Evolutionary conservation across 306 rosid species (phyloP).

Genomic region (Cicer chorassanicum): DNA sequence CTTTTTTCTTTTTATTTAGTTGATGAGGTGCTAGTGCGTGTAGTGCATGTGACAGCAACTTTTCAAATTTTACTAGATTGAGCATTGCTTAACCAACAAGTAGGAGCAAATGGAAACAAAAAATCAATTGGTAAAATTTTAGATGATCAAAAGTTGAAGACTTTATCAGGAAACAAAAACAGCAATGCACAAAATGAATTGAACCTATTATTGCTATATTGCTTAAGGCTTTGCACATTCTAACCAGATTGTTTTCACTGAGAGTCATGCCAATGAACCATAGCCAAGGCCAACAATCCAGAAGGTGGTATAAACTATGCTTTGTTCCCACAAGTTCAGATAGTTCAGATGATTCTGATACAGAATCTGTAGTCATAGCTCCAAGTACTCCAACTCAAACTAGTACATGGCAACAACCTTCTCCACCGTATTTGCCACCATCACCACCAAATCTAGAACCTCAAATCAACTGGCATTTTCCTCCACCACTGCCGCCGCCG

Average conservation of each 20-base stretch:
- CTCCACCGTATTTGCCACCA: background rate
- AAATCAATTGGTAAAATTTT: background rate
- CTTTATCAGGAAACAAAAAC: slow-evolving; percentile 8
- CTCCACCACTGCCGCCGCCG: background rate
- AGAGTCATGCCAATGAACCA: slow-evolving; percentile 34
- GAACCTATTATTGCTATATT: background rate
- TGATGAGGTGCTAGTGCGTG: slow-evolving; percentile 28
- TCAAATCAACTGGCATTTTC: background rate
- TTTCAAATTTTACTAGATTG: slow-evolving; percentile 1
- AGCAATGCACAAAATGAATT: slow-evolving; percentile 21
- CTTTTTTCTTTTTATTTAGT: slow-evolving; percentile 37
- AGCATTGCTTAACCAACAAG: slow-evolving; percentile 40
- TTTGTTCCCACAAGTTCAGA: slow-evolving; percentile 21
- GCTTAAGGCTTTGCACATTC: background rate
- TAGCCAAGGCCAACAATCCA: slow-evolving; percentile 31
- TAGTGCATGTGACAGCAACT: slow-evolving; percentile 42
- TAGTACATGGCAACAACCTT: slow-evolving; percentile 25
- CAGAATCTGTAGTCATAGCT: slow-evolving; percentile 29
- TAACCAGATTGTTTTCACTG: background rate
- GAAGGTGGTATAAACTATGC: slow-evolving; percentile 44
- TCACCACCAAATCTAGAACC: background rate
- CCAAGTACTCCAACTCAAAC: slow-evolving; percentile 12
- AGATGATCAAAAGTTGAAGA: slow-evolving; percentile 34
- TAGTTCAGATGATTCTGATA: slow-evolving; percentile 48
- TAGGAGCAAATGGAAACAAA: background rate